Base-by-base conservation (phyloP, 768 basidiomycete species). In the Crassisporium funariophilum region DNA sequence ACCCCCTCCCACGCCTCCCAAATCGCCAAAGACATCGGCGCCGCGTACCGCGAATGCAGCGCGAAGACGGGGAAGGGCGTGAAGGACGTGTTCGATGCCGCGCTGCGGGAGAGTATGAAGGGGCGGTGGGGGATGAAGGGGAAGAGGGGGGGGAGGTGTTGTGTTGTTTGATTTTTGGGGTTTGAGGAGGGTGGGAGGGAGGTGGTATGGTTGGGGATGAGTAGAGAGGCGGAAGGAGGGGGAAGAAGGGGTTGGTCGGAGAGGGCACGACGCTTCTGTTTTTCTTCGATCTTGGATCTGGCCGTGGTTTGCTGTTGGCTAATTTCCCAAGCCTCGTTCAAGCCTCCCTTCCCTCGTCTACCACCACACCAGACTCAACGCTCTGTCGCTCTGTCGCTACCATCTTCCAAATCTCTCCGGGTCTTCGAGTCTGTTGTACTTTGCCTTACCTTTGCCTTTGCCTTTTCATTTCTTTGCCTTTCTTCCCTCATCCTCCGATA, bases 11-110 rank as follows among this genome's bases (percentile, higher is more conserved):
- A 93, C 59, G 97, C 95, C 1, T 77, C 74, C 3, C 73, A 72
- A n/a, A 87, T 95, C 19, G 95, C 95, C 19, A 83, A 83, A 59
- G 91, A 95, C 60, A 98, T 99, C 41, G 93, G 94, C 19, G 94
- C 94, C 13, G 79, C 83, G 64, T 99, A 98, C 64, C 76, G 86
- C 51, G 95, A 99, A 66, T 98, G 97, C 68, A 90, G 87, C 24
- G 91, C 95, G 36, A 98, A 95, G 73, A 85, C 83, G n/a, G 91
- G 94, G 4, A 73, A 70, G 12, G 92, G 92, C 38, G 91, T 98
- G 35, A 84, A 90, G 53, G 92, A 95, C 36, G 95, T 98, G 27
- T 98, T 99, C 66, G 77, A 84, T 31, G 77, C 87, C 11, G 97
- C 97, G 5, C 70, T 98, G 50, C 82, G 81, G 65, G 93, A 98